A percentile compares a stretch with the other conserved stretches of the same genome.
Evolutionary conservation across 768 basidiomycete genomes (phyloP).

Genomic region (Pulveroboletus frians): DNA sequence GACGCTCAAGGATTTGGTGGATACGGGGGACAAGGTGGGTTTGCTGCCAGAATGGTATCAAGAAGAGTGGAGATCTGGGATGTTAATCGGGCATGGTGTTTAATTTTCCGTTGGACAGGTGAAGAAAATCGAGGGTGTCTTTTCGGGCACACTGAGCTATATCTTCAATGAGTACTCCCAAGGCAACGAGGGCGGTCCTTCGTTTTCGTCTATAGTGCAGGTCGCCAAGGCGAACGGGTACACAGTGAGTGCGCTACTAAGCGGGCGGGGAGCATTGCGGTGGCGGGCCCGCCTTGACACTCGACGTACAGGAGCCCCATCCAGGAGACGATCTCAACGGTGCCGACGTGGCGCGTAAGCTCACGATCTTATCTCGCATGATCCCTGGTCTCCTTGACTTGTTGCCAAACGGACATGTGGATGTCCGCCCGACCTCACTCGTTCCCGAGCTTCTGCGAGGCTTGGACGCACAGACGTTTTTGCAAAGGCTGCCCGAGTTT

Average conservation of each 20-base stretch:
- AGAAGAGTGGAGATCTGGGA: not conserved
- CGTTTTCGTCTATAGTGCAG: slow-evolving; percentile 86
- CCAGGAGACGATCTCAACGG: slow-evolving; percentile 96
- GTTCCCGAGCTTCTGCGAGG: slow-evolving; percentile 72
- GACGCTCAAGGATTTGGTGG: slow-evolving; percentile 87
- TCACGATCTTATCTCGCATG: slow-evolving; percentile 89
- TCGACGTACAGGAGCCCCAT: slow-evolving; percentile 80
- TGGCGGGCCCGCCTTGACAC: not conserved
- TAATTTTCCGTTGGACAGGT: slow-evolving; percentile 40
- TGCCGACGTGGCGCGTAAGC: slow-evolving; percentile 93
- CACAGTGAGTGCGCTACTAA: slow-evolving; percentile 51
- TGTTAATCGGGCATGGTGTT: not conserved
- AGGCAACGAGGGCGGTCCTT: slow-evolving; percentile 58
- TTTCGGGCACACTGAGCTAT: slow-evolving; percentile 96
- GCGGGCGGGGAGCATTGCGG: not conserved
- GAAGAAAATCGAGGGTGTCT: slow-evolving; percentile 92
- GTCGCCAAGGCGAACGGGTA: slow-evolving; percentile 90
- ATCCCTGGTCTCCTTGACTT: slow-evolving; percentile 46
- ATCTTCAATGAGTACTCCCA: slow-evolving; percentile 97
- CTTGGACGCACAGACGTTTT: slow-evolving; percentile 78
- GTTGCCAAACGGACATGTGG: slow-evolving; percentile 73
- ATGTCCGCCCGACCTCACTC: slow-evolving; percentile 79
- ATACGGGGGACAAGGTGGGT: slow-evolving; percentile 84
- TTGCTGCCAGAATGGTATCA: not conserved
- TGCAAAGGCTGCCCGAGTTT: slow-evolving; percentile 72